Evolutionary conservation across 306 rosid species (phyloP), one percentile per base, ranked within the genome.

Genomic region (Hippophae rhamnoides): DNA sequence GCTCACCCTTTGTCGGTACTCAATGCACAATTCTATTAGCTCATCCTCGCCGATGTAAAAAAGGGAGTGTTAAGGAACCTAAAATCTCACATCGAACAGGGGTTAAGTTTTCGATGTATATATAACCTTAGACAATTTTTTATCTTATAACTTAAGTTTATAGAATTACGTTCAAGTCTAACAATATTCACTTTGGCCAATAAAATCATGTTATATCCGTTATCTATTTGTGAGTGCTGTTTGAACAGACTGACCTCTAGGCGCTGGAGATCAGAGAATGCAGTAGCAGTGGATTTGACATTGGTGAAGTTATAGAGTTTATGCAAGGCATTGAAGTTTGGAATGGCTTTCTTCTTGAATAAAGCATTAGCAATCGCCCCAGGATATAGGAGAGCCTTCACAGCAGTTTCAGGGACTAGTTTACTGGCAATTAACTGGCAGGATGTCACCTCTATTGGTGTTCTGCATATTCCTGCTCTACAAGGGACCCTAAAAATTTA

Each of bases 371-470:
- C 82, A 63, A 82, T 27, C 56, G 90, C 85, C 44, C 90, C 94
- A 3, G 95, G 97, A 77, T 84, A 87, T 45, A 87, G 79, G 23
- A 90, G 76, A 45, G 74, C 61, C 79, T 87, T 76, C 66, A 83
- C 94, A 23, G 69, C 65, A 59, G 55, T 43, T 54, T 11, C 41
- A 26, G 92, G 97, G 63, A 82, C 54, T 1, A 76, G 43, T 41
- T 87, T 78, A 66, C 74, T 73, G 52, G 82, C 81, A 64, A 85
- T 62, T 61, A 90, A 69, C 56, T 82, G 95, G 18, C 94, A 83
- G 49, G 77, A 74, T 75, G 95, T 79, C 72, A 90, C 71, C 66
- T 83, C 95, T 26, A 87, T 43, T 50, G 96, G 96, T 54, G 92
- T 68, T 69, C 57, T 77, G 59, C 95, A 90, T 8, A 74, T 69